These are phyloP conservation scores for Monascus ruber DNA, from an alignment of 2,329 filamentous ascomycete species.

Conservation along the genomic window DNA sequence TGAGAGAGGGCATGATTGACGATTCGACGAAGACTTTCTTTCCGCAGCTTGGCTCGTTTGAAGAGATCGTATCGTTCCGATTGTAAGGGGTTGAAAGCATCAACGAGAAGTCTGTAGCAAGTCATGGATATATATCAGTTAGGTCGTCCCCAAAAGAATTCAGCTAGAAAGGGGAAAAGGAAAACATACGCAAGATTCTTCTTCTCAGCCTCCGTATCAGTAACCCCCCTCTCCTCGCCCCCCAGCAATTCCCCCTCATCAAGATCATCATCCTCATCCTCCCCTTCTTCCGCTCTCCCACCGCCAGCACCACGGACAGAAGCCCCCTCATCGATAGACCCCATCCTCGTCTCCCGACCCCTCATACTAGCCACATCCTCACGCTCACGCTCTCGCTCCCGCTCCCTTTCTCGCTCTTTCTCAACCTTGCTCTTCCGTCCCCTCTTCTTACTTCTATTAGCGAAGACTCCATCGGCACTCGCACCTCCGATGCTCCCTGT, in stretches of 20 bases:
- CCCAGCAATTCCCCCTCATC: constrained; percentile 35
- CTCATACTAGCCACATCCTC: constrained; percentile 19
- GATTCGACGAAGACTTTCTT: constrained; percentile 42
- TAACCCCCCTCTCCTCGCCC: constrained; percentile 29
- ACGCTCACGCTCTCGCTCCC: constrained; percentile 3
- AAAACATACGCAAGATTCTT: constrained; percentile 38
- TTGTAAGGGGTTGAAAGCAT: constrained; percentile 37
- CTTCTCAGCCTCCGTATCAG: constrained; percentile 41
- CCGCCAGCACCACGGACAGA: constrained; percentile 20
- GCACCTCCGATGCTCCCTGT: constrained; percentile 30
- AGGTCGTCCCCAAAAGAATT: constrained; percentile 9
- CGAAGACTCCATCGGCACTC: constrained; percentile 24
- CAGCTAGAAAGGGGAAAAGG: constrained; percentile 1
- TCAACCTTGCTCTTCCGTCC: constrained; percentile 28
- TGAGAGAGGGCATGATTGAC: constrained; percentile 58
- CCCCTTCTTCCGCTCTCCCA: constrained; percentile 35
- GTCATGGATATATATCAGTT: constrained; percentile 1
- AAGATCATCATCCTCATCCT: constrained; percentile 40
- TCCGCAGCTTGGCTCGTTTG: constrained; percentile 39
- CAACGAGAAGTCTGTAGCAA: constrained; percentile 29
- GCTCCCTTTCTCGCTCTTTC: constrained; percentile 23
- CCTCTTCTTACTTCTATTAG: constrained; percentile 22
- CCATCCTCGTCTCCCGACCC: constrained; percentile 15
- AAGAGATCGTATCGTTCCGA: constrained; percentile 39
- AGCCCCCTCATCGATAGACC: constrained; percentile 21